These are phyloP conservation scores for Santalum album DNA, from an alignment of 164 flowering plant species.

Conservation along the genomic window DNA sequence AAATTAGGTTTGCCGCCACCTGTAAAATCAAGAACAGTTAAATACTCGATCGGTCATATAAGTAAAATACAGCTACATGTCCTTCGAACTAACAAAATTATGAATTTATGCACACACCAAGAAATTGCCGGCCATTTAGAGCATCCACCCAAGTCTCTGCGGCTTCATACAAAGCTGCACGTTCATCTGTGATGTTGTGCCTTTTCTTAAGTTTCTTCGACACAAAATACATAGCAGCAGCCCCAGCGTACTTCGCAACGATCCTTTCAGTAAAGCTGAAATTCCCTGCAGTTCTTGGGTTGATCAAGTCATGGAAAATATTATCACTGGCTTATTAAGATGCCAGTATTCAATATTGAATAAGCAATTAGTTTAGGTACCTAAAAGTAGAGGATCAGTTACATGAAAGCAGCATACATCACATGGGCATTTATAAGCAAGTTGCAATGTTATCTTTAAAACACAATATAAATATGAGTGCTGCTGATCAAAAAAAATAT, in stretches of 20 bases:
- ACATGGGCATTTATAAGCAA: too few relatives aligned
- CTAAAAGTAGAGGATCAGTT: too few relatives aligned
- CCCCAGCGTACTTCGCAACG: conserved; percentile 78
- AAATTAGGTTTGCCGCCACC: conserved; percentile 76
- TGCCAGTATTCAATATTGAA: too few relatives aligned
- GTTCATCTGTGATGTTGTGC: conserved; percentile 78
- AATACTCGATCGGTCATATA: not conserved
- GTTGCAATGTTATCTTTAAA: too few relatives aligned
- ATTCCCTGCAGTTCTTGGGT: conserved; percentile 45
- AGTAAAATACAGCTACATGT: not conserved
- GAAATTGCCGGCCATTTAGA: conserved; percentile 59
- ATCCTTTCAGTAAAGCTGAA: conserved; percentile 69
- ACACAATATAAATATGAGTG: too few relatives aligned
- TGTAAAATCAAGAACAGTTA: conserved; percentile 15
- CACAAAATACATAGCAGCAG: conserved; percentile 88
- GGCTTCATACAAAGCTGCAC: conserved; percentile 75
- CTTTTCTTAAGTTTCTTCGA: conserved; percentile 84
- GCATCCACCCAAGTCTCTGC: conserved; percentile 93
- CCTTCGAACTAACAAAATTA: not conserved
- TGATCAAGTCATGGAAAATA: not conserved
- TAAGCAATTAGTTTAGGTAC: too few relatives aligned
- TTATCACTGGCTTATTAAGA: too few relatives aligned
- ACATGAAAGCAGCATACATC: too few relatives aligned
- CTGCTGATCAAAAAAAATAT: too few relatives aligned
- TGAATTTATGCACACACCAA: conserved; percentile 34